Evolutionary conservation across 306 rosid genomes (phyloP), one percentile per base, ranked within the genome.

Genomic region (Cicer judaicum): DNA sequence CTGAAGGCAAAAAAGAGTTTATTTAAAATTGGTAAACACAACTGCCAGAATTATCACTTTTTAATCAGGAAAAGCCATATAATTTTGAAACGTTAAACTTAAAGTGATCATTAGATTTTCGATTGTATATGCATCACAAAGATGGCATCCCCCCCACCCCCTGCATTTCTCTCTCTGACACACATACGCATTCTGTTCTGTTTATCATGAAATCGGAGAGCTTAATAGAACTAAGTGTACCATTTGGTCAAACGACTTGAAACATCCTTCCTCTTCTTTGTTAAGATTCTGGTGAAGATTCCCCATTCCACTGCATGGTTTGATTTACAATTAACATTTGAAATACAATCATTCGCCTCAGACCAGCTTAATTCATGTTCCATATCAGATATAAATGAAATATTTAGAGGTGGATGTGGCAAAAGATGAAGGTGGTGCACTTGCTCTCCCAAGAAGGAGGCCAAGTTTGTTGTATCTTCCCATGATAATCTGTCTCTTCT

Each of bases 391-490:
- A 70, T 75, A 74, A 41, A 79, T 64, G 85, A 81, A 84, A 65
- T 12, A 70, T 64, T 78, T 41, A 81, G 19, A 68, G 92, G 86
- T 74, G 97, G 97, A 68, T 47, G 86, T 50, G 94, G 91, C 89
- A 94, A 81, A 82, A 94, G 96, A 84, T 94, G 99, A 76, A 94
- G 88, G 70, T 86, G 80, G 60, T 77, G 80, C 61, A 94, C 82
- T 83, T 90, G 95, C 85, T 90, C 95, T 15, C 96, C 99, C 77
- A 92, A 68, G 78, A 94, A 94, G 57, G 96, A 88, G 74, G 97
- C 97, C 72, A 94, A 77, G 81, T 69, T 84, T 69, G 89, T 82
- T 50, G 65, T 70, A 76, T 87, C 99, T 77, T 86, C 95, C 83
- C 79, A 62, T 54, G 91, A 82, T 68, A 94, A 46, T 42, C 57